Evolutionary conservation across 2,329 filamentous ascomycete species (phyloP).

Genomic region (Exophiala lecanii-corni): DNA sequence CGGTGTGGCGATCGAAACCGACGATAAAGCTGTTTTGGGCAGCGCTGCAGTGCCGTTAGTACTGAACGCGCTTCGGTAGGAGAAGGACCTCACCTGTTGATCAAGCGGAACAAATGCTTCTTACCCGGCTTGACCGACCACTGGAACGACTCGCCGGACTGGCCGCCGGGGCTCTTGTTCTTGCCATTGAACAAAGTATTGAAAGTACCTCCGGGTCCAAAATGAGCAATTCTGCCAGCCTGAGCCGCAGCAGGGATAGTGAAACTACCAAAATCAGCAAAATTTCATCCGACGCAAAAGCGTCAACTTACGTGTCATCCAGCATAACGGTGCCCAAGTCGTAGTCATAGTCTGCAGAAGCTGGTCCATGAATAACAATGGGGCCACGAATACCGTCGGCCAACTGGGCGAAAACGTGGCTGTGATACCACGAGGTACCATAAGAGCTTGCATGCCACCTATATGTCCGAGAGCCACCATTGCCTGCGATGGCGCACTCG

Average conservation of each 20-base stretch:
- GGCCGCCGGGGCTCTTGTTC: conserved; percentile 21
- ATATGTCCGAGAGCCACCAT: conserved; percentile 53
- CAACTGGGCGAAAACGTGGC: conserved; percentile 46
- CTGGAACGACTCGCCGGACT: conserved; percentile 18
- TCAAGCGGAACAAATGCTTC: conserved; percentile 33
- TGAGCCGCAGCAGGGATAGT: conserved; percentile 14
- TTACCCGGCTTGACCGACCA: conserved; percentile 29
- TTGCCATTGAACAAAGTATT: conserved; percentile 28
- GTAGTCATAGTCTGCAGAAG: conserved; percentile 25
- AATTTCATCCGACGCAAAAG: not conserved
- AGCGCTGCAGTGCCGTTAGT: conserved; percentile 30
- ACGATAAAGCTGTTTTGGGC: conserved; percentile 51
- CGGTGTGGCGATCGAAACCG: conserved; percentile 48
- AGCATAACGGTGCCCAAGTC: conserved; percentile 26
- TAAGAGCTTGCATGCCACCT: conserved; percentile 51
- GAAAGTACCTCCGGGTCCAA: conserved; percentile 20
- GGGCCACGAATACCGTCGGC: conserved; percentile 27
- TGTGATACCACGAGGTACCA: conserved; percentile 57
- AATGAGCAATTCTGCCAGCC: conserved; percentile 19
- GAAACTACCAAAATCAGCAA: conserved; percentile 27
- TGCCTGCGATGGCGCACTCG: conserved; percentile 47
- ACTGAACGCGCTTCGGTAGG: not conserved
- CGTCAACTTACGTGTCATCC: conserved; percentile 22
- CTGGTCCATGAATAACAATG: conserved; percentile 27
- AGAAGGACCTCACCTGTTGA: conserved; percentile 28